Percentiles rank a stretch among this genome's conserved stretches.
phyloP scores from a whole-genome alignment of 163 green algal species.

The Prototheca wickerhamii region DNA sequence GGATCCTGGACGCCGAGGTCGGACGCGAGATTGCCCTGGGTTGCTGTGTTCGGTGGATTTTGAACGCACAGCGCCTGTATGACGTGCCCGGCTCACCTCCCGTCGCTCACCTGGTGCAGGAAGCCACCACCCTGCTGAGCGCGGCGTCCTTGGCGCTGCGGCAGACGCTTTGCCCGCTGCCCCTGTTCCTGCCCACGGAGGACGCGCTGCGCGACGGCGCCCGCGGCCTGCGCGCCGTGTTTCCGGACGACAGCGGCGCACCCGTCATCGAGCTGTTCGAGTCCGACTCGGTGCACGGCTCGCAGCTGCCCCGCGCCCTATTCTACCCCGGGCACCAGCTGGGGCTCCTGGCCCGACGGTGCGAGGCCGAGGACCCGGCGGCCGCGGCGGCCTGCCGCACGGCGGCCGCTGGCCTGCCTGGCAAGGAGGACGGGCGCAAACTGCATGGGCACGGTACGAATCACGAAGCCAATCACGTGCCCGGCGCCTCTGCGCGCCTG shows the following conservation, averaged over 20 bases:
- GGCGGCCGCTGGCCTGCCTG: not conserved
- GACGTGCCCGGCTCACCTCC: not conserved
- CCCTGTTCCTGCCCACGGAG: constrained; percentile 62
- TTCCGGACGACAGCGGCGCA: not conserved
- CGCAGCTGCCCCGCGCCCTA: constrained; percentile 21
- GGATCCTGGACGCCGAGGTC: constrained; percentile 44
- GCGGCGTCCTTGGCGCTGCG: constrained; percentile 39
- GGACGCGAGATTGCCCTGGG: not conserved
- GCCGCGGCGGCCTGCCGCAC: constrained; percentile 27
- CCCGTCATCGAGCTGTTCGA: constrained; percentile 24
- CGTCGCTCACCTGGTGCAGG: constrained; percentile 17
- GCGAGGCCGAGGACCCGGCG: constrained; percentile 20
- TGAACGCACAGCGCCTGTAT: not conserved
- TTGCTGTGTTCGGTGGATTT: not conserved
- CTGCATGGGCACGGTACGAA: no score
- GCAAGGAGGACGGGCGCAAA: constrained; percentile 8
- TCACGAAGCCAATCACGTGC: constrained; percentile 38
- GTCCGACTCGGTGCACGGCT: constrained; percentile 50
- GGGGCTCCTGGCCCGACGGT: constrained; percentile 33
- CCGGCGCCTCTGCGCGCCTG: constrained; percentile 41
- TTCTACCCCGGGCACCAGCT: constrained; percentile 33
- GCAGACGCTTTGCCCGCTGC: constrained; percentile 27
- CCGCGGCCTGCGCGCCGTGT: constrained; percentile 37
- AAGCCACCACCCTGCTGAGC: constrained; percentile 49
- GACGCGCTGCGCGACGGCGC: constrained; percentile 57